phyloP scores from a whole-genome alignment of 2,329 filamentous ascomycete species.

The Aureobasidium mangrovei region DNA sequence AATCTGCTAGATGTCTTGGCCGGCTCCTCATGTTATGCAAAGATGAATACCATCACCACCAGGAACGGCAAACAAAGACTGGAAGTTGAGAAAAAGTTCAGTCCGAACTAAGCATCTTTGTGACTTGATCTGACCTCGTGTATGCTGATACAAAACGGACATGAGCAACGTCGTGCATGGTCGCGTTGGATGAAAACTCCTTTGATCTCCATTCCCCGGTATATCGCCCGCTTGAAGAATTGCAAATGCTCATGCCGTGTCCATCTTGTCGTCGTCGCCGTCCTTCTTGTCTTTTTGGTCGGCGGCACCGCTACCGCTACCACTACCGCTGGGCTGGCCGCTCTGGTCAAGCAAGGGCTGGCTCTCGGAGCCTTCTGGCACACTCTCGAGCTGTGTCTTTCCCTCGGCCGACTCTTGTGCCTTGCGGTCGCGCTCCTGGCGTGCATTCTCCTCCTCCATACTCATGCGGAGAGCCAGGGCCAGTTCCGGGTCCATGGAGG shows the following conservation, averaged over 20 bases:
- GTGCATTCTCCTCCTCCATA: constrained; percentile 94
- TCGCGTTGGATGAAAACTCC: constrained; percentile 9
- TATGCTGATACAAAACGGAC: constrained; percentile 1
- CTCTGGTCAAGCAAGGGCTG: constrained; percentile 56
- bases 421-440: constrained; percentile 78
- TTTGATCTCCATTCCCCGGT: constrained; percentile 3
- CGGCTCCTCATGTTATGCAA: no score
- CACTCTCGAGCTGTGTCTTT: constrained; percentile 69
- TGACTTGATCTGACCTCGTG: neutral
- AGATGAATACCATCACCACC: no score
- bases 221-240: constrained; percentile 17
- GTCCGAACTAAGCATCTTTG: neutral
- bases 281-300: constrained; percentile 45
- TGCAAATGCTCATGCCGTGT: constrained; percentile 54
- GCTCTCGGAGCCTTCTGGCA: constrained; percentile 59
- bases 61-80: no score
- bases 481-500: constrained; percentile 83
- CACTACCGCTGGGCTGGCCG: constrained; percentile 55
- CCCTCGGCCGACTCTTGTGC: constrained; percentile 57
- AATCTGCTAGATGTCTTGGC: no score
- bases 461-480: constrained; percentile 93
- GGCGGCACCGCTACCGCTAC: constrained; percentile 19
- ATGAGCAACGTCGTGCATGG: neutral
- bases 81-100: no score
- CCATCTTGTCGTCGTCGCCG: constrained; percentile 69